A percentile compares a stretch with the other conserved stretches of the same genome.
Evolutionary conservation across 257 asterid genomes (phyloP).

Genomic region (Lycium barbarum): DNA sequence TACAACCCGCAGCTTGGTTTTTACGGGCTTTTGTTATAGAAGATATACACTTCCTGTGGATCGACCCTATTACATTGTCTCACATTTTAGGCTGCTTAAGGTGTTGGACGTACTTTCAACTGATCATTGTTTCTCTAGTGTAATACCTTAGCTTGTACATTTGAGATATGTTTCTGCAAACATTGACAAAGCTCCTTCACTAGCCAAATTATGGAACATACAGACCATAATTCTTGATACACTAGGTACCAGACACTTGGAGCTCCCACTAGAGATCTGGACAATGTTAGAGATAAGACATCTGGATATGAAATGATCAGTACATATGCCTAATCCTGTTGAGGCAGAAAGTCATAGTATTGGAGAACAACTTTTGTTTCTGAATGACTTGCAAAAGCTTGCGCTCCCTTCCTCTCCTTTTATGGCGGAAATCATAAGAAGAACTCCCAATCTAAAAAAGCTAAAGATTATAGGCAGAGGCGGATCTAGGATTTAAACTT

Average conservation of each 20-base stretch:
- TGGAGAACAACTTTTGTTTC: no score
- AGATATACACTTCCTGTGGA: no score
- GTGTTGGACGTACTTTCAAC: conserved; percentile 11
- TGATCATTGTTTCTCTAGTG: neutral
- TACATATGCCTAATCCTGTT: neutral
- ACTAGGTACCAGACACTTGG: neutral
- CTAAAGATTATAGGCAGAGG: neutral
- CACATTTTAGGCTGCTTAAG: neutral
- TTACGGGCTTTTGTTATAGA: neutral
- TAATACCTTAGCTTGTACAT: neutral
- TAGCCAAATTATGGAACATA: neutral
- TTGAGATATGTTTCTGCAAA: conserved; percentile 8
- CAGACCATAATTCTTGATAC: conserved; percentile 1
- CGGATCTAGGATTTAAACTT: no score
- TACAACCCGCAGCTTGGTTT: neutral
- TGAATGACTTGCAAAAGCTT: neutral
- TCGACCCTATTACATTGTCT: neutral
- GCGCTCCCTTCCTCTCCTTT: neutral
- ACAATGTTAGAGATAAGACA: neutral
- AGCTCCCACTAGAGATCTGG: neutral
- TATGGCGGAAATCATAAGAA: neutral
- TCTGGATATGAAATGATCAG: no score
- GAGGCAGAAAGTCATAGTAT: neutral
- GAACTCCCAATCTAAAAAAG: neutral
- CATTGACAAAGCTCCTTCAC: neutral